These are phyloP conservation scores for Penicillium nucicola DNA, from an alignment of 495 filamentous ascomycete species.

Conservation along the genomic window DNA sequence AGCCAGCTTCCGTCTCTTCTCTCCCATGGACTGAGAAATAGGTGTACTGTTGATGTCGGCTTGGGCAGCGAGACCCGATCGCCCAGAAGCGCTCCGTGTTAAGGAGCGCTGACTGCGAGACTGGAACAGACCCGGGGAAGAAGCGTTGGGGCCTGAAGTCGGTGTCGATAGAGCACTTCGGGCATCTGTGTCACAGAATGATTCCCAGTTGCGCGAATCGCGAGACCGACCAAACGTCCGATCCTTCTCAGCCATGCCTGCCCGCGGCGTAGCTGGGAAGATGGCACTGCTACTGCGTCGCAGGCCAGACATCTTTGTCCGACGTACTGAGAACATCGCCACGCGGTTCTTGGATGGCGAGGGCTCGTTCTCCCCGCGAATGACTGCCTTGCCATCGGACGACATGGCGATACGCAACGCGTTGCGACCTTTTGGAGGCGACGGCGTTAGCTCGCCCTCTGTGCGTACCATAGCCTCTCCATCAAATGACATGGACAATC, in stretches of 20 bases:
- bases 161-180: conserved; percentile 68
- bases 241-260: conserved; percentile 31
- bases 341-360: conserved; percentile 52
- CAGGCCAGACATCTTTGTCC: conserved; percentile 51
- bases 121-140: conserved; percentile 69
- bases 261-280: conserved; percentile 36
- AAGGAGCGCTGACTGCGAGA: conserved; percentile 55
- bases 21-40: conserved; percentile 42
- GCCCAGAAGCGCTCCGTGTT: conserved; percentile 31
- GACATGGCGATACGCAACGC: conserved; percentile 47
- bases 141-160: conserved; percentile 68
- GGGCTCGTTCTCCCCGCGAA: conserved; percentile 43
- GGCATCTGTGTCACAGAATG: conserved; percentile 70
- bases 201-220: conserved; percentile 82
- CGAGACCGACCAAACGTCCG: conserved; percentile 65
- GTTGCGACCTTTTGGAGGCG: conserved; percentile 59
- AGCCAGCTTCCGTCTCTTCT: conserved; percentile 60
- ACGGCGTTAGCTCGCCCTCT: conserved; percentile 60
- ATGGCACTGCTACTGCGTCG: conserved; percentile 60
- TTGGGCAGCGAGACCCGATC: conserved; percentile 54
- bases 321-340: conserved; percentile 49
- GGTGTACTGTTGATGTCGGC: conserved; percentile 44
- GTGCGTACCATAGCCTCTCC: conserved; percentile 79
- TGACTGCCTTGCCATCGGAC: conserved; percentile 50
- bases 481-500: conserved; percentile 71